These are phyloP conservation scores for Mycena amicta DNA, from an alignment of 768 basidiomycete species.

Conservation along the genomic window DNA sequence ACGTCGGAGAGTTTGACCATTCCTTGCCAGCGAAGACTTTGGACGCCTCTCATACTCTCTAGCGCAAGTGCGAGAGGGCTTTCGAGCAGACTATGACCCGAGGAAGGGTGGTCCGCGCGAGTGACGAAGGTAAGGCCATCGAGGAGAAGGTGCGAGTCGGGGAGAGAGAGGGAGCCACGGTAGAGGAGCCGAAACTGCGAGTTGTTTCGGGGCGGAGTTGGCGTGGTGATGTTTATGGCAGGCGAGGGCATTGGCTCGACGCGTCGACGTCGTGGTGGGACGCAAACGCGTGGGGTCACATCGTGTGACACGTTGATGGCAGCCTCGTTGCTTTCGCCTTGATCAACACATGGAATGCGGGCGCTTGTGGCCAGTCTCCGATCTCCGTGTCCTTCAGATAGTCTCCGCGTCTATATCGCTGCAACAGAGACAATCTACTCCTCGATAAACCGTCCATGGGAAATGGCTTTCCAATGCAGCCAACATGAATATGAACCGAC, in stretches of 20 bases:
- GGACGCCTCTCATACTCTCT: conserved; percentile 80
- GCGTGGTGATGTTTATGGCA: conserved; percentile 18
- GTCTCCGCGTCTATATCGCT: too few species aligned
- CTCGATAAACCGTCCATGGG: not conserved
- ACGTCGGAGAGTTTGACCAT: conserved; percentile 54
- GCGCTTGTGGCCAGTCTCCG: too few species aligned
- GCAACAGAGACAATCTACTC: not conserved
- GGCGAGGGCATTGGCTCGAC: not conserved
- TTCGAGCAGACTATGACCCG: conserved; percentile 51
- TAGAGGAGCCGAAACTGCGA: conserved; percentile 63
- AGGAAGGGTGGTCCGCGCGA: conserved; percentile 43
- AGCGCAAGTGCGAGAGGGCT: conserved; percentile 72
- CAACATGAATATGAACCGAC: too few species aligned
- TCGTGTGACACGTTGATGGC: not conserved
- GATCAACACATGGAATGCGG: too few species aligned
- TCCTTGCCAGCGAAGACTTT: conserved; percentile 61
- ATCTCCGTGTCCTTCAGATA: too few species aligned
- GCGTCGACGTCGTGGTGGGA: not conserved
- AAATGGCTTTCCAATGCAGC: too few species aligned
- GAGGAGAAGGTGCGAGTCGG: conserved; percentile 70
- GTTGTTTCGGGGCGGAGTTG: conserved; percentile 25
- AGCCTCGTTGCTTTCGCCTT: not conserved
- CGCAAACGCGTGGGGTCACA: not conserved
- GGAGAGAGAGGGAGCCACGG: conserved; percentile 72
- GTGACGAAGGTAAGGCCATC: conserved; percentile 75